These are phyloP conservation scores for Colletotrichum chlorophyti DNA, from an alignment of 2,329 filamentous ascomycete species.

Conservation along the genomic window DNA sequence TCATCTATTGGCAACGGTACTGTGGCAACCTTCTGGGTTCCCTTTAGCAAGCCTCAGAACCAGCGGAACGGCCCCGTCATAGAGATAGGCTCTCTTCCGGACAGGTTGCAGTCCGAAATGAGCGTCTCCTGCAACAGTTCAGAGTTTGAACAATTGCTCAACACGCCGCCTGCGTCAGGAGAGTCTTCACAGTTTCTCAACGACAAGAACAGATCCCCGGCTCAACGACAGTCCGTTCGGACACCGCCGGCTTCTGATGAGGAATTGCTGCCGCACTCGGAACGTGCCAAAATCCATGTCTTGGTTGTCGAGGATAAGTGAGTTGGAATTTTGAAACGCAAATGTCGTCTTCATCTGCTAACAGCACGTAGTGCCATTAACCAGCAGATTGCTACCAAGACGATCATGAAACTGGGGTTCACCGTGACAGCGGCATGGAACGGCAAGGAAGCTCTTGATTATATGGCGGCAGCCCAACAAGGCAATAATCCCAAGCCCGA, in stretches of 20 bases:
- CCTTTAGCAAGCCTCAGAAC: conserved; percentile 73
- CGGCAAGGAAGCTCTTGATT: conserved; percentile 79
- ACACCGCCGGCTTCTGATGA: conserved; percentile 48
- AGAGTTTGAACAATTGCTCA: conserved; percentile 60
- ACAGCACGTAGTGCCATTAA: conserved; percentile 62
- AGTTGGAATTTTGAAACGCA: conserved; percentile 37
- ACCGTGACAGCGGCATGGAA: conserved; percentile 77
- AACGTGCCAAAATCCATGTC: conserved; percentile 71
- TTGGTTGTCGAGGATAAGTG: conserved; percentile 84
- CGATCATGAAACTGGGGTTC: conserved; percentile 77
- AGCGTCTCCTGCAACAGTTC: conserved; percentile 73
- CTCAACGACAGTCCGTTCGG: conserved; percentile 41
- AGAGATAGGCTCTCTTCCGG: conserved; percentile 69
- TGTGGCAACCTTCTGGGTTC: conserved; percentile 78
- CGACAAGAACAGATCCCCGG: conserved; percentile 35
- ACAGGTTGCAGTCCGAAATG: conserved; percentile 69
- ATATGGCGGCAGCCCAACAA: conserved; percentile 63
- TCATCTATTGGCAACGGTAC: conserved; percentile 73
- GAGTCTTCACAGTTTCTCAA: conserved; percentile 24
- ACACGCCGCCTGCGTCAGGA: conserved; percentile 45
- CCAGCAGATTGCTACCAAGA: conserved; percentile 78
- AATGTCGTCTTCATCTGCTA: conserved; percentile 9
- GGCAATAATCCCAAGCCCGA: conserved; percentile 66
- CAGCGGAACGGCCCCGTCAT: conserved; percentile 53
- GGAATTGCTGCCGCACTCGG: conserved; percentile 56